Evolutionary conservation across 768 basidiomycete genomes (phyloP).

Genomic region (Russula foetens): DNA sequence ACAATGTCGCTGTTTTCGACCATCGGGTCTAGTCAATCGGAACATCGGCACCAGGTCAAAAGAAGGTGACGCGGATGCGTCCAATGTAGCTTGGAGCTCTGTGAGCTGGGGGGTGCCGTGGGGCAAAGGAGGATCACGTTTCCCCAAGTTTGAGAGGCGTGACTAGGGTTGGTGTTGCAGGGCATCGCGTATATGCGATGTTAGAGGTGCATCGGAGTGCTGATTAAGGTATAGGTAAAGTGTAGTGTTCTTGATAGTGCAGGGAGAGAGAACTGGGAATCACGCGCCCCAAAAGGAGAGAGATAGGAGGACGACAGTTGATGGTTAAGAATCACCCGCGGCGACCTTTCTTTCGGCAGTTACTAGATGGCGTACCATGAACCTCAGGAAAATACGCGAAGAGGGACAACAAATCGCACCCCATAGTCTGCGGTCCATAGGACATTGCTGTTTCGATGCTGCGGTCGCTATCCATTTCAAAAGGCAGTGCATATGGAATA

Average conservation of each 20-base stretch:
- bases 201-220: not conserved
- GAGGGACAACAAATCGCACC: constrained; percentile 40
- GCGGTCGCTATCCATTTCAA: constrained; percentile 91
- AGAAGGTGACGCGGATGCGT: not conserved
- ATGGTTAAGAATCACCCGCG: constrained; percentile 7
- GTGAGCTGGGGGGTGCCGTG: not conserved
- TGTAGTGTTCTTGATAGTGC: not conserved
- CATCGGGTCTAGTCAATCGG: no score
- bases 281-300: not conserved
- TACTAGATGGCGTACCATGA: constrained; percentile 27
- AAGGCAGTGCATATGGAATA: constrained; percentile 98
- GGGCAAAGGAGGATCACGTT: not conserved
- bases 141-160: not conserved
- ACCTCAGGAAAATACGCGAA: not conserved
- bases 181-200: not conserved
- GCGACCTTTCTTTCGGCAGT: constrained; percentile 49
- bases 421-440: constrained; percentile 96
- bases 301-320: not conserved
- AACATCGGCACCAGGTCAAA: no score
- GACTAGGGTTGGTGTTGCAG: not conserved
- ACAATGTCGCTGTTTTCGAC: not conserved
- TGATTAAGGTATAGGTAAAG: not conserved
- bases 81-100: not conserved
- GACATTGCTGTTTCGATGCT: constrained; percentile 91
- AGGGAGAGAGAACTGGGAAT: not conserved